Conservation (phyloP, 202 grass and related monocot species). For the Zizania palustris region DNA sequence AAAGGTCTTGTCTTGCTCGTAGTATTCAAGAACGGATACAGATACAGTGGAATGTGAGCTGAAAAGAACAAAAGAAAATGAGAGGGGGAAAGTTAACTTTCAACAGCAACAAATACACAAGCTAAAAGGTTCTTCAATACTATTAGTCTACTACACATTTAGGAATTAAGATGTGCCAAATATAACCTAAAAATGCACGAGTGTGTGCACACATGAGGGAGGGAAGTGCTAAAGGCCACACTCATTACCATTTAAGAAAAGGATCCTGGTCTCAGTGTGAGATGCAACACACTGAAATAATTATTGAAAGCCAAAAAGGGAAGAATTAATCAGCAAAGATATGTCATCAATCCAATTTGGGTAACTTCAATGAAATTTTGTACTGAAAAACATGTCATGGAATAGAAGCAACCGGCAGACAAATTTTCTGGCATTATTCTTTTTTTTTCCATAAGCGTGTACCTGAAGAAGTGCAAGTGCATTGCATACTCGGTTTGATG, state of each 20-base stretch:
- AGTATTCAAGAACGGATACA: conserved; percentile 97
- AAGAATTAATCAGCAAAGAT: conserved; percentile 16
- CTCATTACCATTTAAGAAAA: conserved; percentile 87
- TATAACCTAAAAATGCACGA: conserved; percentile 7
- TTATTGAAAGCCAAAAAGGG: conserved; percentile 5
- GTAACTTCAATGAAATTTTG: neutral
- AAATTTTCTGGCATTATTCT: neutral
- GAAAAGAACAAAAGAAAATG: conserved; percentile 41
- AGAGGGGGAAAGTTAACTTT: conserved; percentile 10
- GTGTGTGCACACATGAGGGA: neutral
- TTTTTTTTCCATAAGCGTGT: neutral
- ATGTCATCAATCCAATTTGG: neutral
- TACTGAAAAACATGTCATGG: neutral
- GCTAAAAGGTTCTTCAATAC: neutral
- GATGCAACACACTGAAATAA: conserved; percentile 86
- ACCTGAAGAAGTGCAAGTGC: conserved; percentile 98
- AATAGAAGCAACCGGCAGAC: neutral
- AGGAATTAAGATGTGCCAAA: neutral
- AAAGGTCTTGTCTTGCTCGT: conserved; percentile 95
- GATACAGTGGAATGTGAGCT: conserved; percentile 93
- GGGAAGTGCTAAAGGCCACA: neutral
- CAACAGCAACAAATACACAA: neutral
- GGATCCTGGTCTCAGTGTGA: conserved; percentile 88
- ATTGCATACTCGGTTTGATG: conserved; percentile 89
- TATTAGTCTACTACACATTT: neutral